Base-by-base conservation (phyloP, 306 rosid genomes). In the Begonia peltatifolia region DNA sequence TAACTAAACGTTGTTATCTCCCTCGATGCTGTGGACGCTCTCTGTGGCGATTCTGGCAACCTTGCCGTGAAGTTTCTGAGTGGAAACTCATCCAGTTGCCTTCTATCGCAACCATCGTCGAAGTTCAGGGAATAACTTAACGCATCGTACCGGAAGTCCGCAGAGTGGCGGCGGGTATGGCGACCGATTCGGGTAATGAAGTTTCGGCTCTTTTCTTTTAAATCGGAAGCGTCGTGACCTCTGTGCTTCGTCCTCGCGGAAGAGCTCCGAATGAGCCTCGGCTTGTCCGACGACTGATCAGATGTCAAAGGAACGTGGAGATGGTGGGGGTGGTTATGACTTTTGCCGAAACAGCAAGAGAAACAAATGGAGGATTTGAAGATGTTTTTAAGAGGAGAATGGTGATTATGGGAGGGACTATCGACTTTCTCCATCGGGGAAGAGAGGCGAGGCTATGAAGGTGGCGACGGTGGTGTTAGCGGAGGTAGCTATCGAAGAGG, bases 81-180 rank as follows among this genome's bases (percentile, higher is more conserved):
- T 10, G 76, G 84, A 25, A 66, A 54, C 9, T 53, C 71, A 10
- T 68, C 67, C 4, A 22, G 14, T 59, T 54, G 38, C 18, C 63
- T 18, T 10, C 70, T 81, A 15, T 69, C 70, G 56, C 11, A 7
- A 22, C 56, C 69, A 14, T 79, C 85, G 2, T 88, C 94, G 50
- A 88, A 88, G 59, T 88, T 88, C 16, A 73, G 63, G 0, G 82
- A 43, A 54, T 88, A 84, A 47, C 93, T 84, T 58, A 79, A 68
- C 0, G 81, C 50, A 43, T 88, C 96, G 74, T 88, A 88, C 13
- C 54, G 81, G 62, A 77, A 81, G 36, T 79, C 94, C 14, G 83
- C 76, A 42, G 94, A 81, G 54, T 79, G 84, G 30, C 80, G 81
- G 58, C 86, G 83, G 23, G 54, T 3, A 63, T 59, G 73, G 64